Base-by-base conservation (phyloP, 2,329 filamentous ascomycete species). In the Colletotrichum nymphaeae region DNA sequence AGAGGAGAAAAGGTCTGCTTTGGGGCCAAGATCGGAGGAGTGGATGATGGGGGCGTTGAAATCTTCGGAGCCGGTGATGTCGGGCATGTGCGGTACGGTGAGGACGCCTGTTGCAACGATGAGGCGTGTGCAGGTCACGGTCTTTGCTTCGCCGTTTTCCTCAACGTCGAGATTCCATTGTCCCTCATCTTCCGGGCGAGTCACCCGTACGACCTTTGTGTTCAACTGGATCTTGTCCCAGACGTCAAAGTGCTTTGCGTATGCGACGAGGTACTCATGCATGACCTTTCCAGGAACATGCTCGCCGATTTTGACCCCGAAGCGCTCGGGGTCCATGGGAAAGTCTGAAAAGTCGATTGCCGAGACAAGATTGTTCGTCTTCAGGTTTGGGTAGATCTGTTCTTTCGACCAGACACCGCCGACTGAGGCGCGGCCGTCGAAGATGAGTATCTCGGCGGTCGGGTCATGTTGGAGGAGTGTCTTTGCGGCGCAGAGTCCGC, bases 81-180 rank as follows among this genome's bases (percentile, higher is more conserved):
- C 76, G 0, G 91, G 90, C 26, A 92, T 81, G 63, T 87, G 87
- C 0, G 91, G 86, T 59, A 87, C 82, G 2, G 89, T 92, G 0
- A 89, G 89, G 28, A 92, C 80, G 1, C 92, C 92, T 1, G 89
- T 91, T 1, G 91, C 89, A 6, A 93, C 79, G 37, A 93, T 86
- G 59, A 93, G 81, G 77, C 89, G 91, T 16, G 79, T 80, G 73
- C 76, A 78, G 37, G 76, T 81, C 2, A 82, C 8, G 6, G 72
- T 64, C 64, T 67, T 62, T 22, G 55, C 35, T 37, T 64, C 53
- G 32, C 46, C 62, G 3, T 67, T 63, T 0, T 72, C 37, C 22
- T 74, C 65, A 0, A 77, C 53, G 68, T 69, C 75, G 60, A 81
- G 75, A 22, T 76, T 60, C 80, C 83, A 82, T 16, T 81, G 83